Evolutionary conservation across 208 protist species (phyloP), one percentile per base, ranked within the genome.

Genomic region (Trypanosomatidae sp.): DNA sequence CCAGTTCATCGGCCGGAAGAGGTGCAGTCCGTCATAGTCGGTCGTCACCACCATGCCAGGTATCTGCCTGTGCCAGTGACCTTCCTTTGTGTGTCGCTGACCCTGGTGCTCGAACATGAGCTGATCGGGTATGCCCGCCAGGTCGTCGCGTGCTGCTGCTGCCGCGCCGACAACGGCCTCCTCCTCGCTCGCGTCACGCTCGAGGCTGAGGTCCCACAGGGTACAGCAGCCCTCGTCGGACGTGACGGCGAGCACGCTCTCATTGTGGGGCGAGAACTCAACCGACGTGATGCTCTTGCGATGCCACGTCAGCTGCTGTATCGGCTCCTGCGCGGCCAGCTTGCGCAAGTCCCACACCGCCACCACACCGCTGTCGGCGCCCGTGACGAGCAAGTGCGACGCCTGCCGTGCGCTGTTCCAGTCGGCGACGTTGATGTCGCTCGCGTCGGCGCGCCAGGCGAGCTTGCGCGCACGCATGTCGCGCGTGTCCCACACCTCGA

Each of bases 81-180:
- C 77, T 73, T 99, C 97, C 84, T 99, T 99, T 35, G 97, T 73
- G 56, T 97, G 78, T 28, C 70, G 45, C 37, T 98, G 93, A 16
- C 97, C 96, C 66, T 96, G 82, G 63, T 99, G 97, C 45, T 98
- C 78, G 60, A 99, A 99, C 60, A 98, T 88, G 21, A 99, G 73
- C 74, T 98, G 96, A 48, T 89, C 80, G n/a, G 83, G 82, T 40
- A 94, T 76, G 39, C 72, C 71, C 15, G 79, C 75, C 27, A 91
- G 69, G 33, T 87, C 86, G 53, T 90, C 81, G 11, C 30, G 30
- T 15, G 11, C 30, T 15, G n/a, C 11, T 2, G 30, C 30, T 2
- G 30, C 30, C n/a, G 11, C n/a, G 2, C 67, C 66, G 28, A 75
- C 74, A 39, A 91, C 75, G 62, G 83, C 65, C 41, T 77, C 57